These are phyloP conservation scores for Dimargaris cristalligena DNA, from an alignment of 192 early-diverging fungal genomes.

Conservation along the genomic window DNA sequence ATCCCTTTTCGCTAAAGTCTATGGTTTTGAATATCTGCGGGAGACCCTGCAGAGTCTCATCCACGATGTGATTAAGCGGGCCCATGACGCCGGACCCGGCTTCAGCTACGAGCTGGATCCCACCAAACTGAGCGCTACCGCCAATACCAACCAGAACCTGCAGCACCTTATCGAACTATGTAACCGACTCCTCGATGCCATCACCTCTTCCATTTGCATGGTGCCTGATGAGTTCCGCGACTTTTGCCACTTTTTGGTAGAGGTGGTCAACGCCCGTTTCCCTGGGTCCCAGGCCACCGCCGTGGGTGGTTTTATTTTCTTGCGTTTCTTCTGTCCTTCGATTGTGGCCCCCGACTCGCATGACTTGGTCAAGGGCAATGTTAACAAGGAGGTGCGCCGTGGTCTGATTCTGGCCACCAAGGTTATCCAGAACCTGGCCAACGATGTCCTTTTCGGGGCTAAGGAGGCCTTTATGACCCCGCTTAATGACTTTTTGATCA, in stretches of 20 bases:
- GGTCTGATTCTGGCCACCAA: conserved; percentile 84
- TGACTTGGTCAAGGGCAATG: conserved; percentile 47
- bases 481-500: conserved; percentile 73
- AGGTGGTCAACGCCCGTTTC: conserved; percentile 61
- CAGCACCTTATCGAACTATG: conserved; percentile 63
- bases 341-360: conserved; percentile 84
- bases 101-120: conserved; percentile 84
- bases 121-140: conserved; percentile 44
- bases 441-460: conserved; percentile 83
- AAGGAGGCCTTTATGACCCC: conserved; percentile 91
- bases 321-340: conserved; percentile 89
- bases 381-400: conserved; percentile 56
- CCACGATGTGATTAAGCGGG: conserved; percentile 40
- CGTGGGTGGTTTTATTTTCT: conserved; percentile 88
- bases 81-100: conserved; percentile 29
- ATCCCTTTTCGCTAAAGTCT: conserved; percentile 61
- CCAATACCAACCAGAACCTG: conserved; percentile 52
- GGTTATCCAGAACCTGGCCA: conserved; percentile 91
- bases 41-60: conserved; percentile 65
- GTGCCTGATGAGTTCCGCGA: conserved; percentile 60
- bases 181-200: conserved; percentile 64
- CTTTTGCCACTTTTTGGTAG: conserved; percentile 65
- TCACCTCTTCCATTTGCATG: conserved; percentile 49
- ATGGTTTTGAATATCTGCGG: conserved; percentile 68
- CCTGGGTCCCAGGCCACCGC: conserved; percentile 70